A percentile compares a stretch with the other conserved stretches of the same genome.
phyloP scores from a whole-genome alignment of 2,329 filamentous ascomycete genomes.

The Elsinoe fawcettii region DNA sequence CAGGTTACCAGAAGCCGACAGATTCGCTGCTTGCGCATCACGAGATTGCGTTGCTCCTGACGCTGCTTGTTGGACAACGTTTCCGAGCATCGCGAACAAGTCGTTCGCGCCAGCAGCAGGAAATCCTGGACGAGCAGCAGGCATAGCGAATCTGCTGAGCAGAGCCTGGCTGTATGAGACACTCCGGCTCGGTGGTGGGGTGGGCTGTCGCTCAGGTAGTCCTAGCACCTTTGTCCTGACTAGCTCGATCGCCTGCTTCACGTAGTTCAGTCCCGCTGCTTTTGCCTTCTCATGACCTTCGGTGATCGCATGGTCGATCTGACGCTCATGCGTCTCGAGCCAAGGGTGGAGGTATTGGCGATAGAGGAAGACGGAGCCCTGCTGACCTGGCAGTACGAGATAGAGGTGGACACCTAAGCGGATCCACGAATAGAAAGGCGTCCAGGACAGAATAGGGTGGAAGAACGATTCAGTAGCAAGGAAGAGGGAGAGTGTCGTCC shows the following conservation, averaged over 20 bases:
- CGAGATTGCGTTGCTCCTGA: slow-evolving; percentile 28
- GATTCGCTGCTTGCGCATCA: slow-evolving; percentile 40
- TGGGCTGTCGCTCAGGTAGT: slow-evolving; percentile 53
- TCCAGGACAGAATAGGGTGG: slow-evolving; percentile 78
- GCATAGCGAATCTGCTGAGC: slow-evolving; percentile 79
- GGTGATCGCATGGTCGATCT: slow-evolving; percentile 86
- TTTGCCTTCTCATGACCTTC: slow-evolving; percentile 70
- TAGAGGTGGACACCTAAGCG: slow-evolving; percentile 83
- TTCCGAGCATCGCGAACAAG: slow-evolving; percentile 69
- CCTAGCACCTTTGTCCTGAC: slow-evolving; percentile 73
- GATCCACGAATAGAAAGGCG: slow-evolving; percentile 91
- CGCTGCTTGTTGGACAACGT: slow-evolving; percentile 54
- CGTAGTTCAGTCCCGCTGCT: slow-evolving; percentile 59
- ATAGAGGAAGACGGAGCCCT: slow-evolving; percentile 82
- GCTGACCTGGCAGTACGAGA: slow-evolving; percentile 94
- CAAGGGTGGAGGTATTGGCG: slow-evolving; percentile 80
- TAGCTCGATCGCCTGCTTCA: slow-evolving; percentile 41
- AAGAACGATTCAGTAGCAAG: slow-evolving; percentile 80
- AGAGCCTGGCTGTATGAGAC: slow-evolving; percentile 68
- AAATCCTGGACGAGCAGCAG: slow-evolving; percentile 53
- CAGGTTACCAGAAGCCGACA: slow-evolving; percentile 53
- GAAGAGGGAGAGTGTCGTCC: slow-evolving; percentile 80
- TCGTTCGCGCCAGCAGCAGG: slow-evolving; percentile 48
- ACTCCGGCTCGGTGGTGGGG: slow-evolving; percentile 39
- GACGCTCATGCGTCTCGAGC: slow-evolving; percentile 73